These are phyloP conservation scores for Nicotiana rustica DNA, from an alignment of 305 asterid genomes.

Conservation along the genomic window DNA sequence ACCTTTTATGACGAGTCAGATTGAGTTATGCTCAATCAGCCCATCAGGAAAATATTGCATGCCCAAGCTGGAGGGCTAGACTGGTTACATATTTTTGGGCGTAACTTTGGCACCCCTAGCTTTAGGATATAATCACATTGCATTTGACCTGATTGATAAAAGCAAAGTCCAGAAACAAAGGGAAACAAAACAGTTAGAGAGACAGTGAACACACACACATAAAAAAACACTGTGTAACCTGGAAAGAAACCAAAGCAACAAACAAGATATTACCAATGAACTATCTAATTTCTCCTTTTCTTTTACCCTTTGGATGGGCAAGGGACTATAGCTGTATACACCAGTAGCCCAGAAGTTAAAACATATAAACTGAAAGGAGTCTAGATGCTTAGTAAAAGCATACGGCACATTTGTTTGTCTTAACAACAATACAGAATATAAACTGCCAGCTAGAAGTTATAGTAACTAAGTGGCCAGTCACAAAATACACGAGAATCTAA, in stretches of 20 bases:
- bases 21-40: too few species aligned
- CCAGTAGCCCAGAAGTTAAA: not conserved
- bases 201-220: not conserved
- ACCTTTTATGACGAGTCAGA: too few species aligned
- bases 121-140: not conserved
- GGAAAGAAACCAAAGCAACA: slow-evolving; percentile 25
- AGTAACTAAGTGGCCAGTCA: not conserved
- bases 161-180: not conserved
- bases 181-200: not conserved
- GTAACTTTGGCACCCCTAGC: not conserved
- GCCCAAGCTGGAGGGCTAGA: too few species aligned
- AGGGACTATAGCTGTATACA: not conserved
- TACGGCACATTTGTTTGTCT: slow-evolving; percentile 26
- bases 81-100: too few species aligned
- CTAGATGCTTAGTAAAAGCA: not conserved
- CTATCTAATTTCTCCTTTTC: slow-evolving; percentile 20
- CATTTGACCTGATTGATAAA: not conserved
- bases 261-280: slow-evolving; percentile 15
- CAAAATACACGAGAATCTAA: not conserved
- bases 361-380: slow-evolving; percentile 14
- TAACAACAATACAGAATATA: not conserved
- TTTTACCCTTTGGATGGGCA: slow-evolving; percentile 15
- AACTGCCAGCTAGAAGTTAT: slow-evolving; percentile 16
- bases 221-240: too few species aligned
- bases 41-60: too few species aligned